Percentiles rank a stretch among this genome's conserved stretches.
phyloP scores from a whole-genome alignment of 1,139 yeast species.

The Saccharomycopsis hybrid region DNA sequence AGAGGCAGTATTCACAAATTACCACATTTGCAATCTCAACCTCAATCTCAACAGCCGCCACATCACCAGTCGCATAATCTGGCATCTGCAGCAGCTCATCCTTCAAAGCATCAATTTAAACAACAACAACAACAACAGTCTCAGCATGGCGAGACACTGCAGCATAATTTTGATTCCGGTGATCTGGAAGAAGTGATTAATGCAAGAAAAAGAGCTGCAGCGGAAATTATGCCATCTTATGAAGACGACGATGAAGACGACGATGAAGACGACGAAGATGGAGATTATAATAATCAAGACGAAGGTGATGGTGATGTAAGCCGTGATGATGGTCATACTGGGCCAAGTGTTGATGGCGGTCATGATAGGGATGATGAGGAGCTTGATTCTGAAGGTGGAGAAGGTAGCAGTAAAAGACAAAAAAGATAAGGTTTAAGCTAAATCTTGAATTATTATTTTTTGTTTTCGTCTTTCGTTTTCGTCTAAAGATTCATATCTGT shows the following conservation, averaged over 20 bases:
- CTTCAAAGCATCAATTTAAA: not conserved
- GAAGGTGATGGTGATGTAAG: conserved; percentile 10
- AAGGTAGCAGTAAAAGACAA: not conserved
- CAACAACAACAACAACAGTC: not conserved
- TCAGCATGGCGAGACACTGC: not conserved
- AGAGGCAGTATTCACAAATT: conserved; percentile 7
- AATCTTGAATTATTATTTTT: not conserved
- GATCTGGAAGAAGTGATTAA: not conserved
- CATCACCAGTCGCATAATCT: not conserved
- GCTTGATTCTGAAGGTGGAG: not conserved
- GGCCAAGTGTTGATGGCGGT: not conserved
- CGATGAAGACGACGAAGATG: conserved; percentile 23
- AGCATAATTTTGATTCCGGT: no score
- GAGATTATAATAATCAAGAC: conserved; percentile 17
- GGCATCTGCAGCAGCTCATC: not conserved
- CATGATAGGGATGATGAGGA: not conserved
- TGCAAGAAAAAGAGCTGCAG: conserved; percentile 4
- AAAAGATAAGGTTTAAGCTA: not conserved
- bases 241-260: conserved; percentile 24
- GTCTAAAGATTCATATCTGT: not conserved
- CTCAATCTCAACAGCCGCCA: not conserved
- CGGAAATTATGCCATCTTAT: conserved; percentile 25
- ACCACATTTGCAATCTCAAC: conserved; percentile 6
- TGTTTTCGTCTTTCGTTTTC: not conserved
- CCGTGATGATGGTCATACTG: conserved; percentile 1